phyloP scores from a whole-genome alignment of 2,329 filamentous ascomycete genomes.

The Raffaelea albimanens region DNA sequence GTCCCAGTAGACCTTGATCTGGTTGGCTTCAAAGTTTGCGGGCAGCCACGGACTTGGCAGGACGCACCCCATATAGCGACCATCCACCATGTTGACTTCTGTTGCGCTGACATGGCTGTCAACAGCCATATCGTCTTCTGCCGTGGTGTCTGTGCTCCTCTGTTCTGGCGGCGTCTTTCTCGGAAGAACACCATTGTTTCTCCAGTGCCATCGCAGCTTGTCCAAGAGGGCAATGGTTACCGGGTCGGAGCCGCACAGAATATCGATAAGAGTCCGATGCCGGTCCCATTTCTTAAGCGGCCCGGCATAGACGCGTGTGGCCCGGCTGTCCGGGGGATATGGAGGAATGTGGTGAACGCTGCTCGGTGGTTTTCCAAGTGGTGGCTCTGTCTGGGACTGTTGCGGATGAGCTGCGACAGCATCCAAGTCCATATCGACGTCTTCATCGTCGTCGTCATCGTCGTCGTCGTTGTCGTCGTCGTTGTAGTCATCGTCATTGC shows the following conservation, averaged over 20 bases:
- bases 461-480: no score
- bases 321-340: slow-evolving; percentile 10
- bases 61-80: slow-evolving; percentile 15
- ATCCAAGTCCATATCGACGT: no score
- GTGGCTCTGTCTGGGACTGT: background rate
- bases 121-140: background rate
- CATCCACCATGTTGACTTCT: background rate
- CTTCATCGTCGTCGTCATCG: no score
- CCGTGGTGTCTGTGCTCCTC: slow-evolving; percentile 9
- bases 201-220: slow-evolving; percentile 31
- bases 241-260: slow-evolving; percentile 32
- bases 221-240: slow-evolving; percentile 24
- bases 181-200: slow-evolving; percentile 29
- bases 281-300: slow-evolving; percentile 25
- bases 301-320: slow-evolving; percentile 25
- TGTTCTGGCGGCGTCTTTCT: slow-evolving; percentile 14
- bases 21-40: slow-evolving; percentile 23
- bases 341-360: slow-evolving; percentile 7
- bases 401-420: no score
- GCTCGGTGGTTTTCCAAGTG: background rate
- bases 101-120: background rate
- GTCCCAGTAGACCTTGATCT: slow-evolving; percentile 19
- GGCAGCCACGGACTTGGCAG: slow-evolving; percentile 31
- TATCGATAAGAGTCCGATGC: slow-evolving; percentile 24
- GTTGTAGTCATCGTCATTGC: background rate